Base-by-base conservation (phyloP, 1,284 basidiomycete genomes). In the Mycosarcoma maydis region DNA sequence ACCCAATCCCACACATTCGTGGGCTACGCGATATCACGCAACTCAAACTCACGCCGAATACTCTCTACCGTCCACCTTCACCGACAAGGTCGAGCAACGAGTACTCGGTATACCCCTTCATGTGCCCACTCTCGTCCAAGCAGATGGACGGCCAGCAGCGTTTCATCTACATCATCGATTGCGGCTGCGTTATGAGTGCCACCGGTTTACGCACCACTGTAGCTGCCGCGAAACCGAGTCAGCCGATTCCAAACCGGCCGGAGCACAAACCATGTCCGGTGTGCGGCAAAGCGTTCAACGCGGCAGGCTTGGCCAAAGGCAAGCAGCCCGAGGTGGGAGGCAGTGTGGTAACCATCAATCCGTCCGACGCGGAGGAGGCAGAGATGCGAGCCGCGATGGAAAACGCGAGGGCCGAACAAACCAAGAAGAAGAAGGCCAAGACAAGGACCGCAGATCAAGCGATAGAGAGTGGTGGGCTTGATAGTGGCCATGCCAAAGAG, bases 131-230 rank as follows among this genome's bases (percentile, higher is more conserved):
- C 16, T 78, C 77, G 4, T 51, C 56, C 36, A 67, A 69, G 27
- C 66, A 70, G 38, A 73, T 81, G 72, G 77, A 80, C 48, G 80
- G 80, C 10, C 70, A 66, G 39, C 62, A 73, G 32, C 64, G 66
- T 11, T 80, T 77, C 42, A 68, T 80, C 32, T 80, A 76, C 50
- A 49, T 81, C 4, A 42, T 53, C 23, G 27, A 42, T 20, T 79
- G 75, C 37, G 78, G 80, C 0, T 78, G 76, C 56, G 75, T 71
- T 3, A 54, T 81, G 56, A 75, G 70, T 45, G 68, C 70, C 32
- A 61, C 57, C 5, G 78, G 80, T 9, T 52, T 81, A 7, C 60
- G 61, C 4, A 34, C 54, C 0, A 64, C 61, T 3, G 33, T 65
- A 14, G 42, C 50, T 9, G 40, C 47, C 8, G 32, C 41, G 0